Base-by-base conservation (phyloP, 1,284 basidiomycete species). In the Naganishia sp. region DNA sequence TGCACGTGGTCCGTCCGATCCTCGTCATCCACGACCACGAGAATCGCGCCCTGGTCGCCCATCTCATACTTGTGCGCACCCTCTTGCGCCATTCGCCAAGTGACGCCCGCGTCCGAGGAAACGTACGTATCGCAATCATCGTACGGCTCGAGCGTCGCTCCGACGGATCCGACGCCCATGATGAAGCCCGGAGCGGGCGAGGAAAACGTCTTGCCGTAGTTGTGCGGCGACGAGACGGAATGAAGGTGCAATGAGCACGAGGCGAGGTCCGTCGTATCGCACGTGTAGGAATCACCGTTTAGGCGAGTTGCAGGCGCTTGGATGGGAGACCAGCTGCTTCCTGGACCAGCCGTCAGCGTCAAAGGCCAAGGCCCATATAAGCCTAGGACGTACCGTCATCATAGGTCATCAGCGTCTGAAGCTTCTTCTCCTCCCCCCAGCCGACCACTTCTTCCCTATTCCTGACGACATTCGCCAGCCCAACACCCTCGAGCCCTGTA, bases 11-110 rank as follows among this genome's bases (percentile, higher is more conserved):
- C 86, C 1, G 87, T 88, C n/a, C 80, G 76, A 47, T 90, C 88
- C 72, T 97, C 94, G 73, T 99, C 94, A 71, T 94, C 88, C 9
- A 93, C 86, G 17, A 89, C 83, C 23, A 98, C 87, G 41, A 98
- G 80, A 41, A 98, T 84, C 70, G 88, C 89, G 0, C 95, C 76
- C 83, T 84, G 85, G 75, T 97, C 95, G 18, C 95, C 95, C 77
- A 98, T 95, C 78, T 97, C 94, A 76, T 97, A 97, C 80, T 93
- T 92, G 78, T 93, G 88, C 0, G 95, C 90, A 23, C 89, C 88
- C 66, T 81, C 82, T 47, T 83, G 83, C 10, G 90, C 84, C 88
- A 92, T 92, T 39, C 74, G 82, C 95, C 95, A 99, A 0, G 85
- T 86, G 7, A 93, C 72, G 2, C 95, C 95, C 0, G 89, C 94